A percentile compares a stretch with the other conserved stretches of the same genome.
These are phyloP conservation scores for Murraya koenigii DNA, from an alignment of 345 rosid species.

Conservation along the genomic window DNA sequence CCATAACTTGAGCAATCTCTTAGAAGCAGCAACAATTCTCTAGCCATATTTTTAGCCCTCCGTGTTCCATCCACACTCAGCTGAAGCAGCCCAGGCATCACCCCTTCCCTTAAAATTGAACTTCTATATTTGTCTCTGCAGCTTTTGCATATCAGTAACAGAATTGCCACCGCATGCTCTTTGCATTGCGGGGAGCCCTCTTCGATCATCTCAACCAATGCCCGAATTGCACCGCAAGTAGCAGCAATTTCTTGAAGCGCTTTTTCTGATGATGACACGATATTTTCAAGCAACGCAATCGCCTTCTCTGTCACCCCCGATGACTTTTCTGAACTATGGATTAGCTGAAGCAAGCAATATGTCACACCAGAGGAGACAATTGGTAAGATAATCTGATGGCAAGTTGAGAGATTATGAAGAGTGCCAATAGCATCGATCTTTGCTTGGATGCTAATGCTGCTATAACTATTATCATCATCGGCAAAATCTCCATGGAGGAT, in stretches of 20 bases:
- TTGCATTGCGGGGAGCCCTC: constrained; percentile 64
- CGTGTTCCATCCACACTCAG: constrained; percentile 69
- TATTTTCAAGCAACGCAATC: constrained; percentile 52
- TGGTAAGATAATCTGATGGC: constrained; percentile 46
- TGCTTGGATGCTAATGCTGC: constrained; percentile 36
- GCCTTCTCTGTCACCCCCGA: constrained; percentile 58
- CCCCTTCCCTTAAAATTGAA: constrained; percentile 73
- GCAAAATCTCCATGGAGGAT: constrained; percentile 21
- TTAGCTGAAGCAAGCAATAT: constrained; percentile 47
- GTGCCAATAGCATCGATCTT: constrained; percentile 62
- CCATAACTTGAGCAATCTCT: constrained; percentile 48
- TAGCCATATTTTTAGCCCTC: constrained; percentile 60
- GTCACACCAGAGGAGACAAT: constrained; percentile 52
- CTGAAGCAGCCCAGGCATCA: constrained; percentile 77
- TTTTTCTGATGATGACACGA: constrained; percentile 32
- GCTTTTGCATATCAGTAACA: constrained; percentile 53
- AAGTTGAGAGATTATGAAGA: constrained; percentile 75
- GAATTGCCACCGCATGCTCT: constrained; percentile 72
- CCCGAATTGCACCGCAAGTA: constrained; percentile 45
- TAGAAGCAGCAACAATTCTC: constrained; percentile 56
- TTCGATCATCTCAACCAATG: constrained; percentile 70
- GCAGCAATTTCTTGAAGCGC: constrained; percentile 33
- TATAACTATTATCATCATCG: not conserved
- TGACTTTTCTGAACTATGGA: constrained; percentile 40
- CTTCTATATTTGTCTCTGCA: constrained; percentile 68